Evolutionary conservation across 1,284 basidiomycete species (phyloP).

Genomic region (Fomitopsis pinicola): DNA sequence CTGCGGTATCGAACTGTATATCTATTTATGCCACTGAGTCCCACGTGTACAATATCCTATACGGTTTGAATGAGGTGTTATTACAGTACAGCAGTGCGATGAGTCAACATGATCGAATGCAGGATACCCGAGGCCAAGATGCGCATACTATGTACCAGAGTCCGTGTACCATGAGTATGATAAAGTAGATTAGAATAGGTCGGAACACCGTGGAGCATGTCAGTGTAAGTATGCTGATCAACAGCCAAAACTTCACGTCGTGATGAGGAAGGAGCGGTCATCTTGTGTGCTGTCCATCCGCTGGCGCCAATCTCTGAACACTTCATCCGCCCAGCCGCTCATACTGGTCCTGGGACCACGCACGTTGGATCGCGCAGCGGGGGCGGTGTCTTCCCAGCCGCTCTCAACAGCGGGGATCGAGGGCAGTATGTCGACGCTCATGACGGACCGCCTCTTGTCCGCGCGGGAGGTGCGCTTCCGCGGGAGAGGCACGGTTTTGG

Average conservation of each 20-base stretch:
- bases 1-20: background rate
- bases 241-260: background rate
- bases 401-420: background rate
- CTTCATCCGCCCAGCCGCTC: slow-evolving; percentile 4
- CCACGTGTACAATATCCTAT: background rate
- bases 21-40: background rate
- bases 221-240: background rate
- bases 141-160: background rate
- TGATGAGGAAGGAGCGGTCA: slow-evolving; percentile 11
- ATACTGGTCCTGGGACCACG: background rate
- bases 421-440: slow-evolving; percentile 1
- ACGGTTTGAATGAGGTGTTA: background rate
- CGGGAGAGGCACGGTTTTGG: slow-evolving; percentile 7
- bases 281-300: slow-evolving; percentile 3
- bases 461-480: background rate
- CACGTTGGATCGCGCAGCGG: background rate
- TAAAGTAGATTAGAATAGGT: background rate
- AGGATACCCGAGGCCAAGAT: background rate
- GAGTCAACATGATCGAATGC: background rate
- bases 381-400: background rate
- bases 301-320: slow-evolving; percentile 5
- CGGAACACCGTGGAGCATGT: background rate
- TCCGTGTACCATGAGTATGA: background rate
- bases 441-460: slow-evolving; percentile 4
- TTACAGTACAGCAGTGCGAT: background rate